Evolutionary conservation across 805 yeast species (phyloP), one percentile per base, ranked within the genome.

Genomic region (Wickerhamiella brachini): DNA sequence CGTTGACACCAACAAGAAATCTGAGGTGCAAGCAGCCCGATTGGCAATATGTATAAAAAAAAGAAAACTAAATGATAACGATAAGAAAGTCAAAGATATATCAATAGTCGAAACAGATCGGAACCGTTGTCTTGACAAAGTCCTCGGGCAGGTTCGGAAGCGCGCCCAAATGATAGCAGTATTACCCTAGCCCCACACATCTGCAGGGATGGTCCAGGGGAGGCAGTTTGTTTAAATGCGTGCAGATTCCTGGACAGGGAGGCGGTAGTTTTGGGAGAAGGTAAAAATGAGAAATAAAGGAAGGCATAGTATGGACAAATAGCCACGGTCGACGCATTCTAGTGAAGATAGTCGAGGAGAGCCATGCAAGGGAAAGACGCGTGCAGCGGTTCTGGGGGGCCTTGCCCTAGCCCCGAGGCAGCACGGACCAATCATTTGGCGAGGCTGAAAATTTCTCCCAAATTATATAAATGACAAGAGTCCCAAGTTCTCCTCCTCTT

Each of bases 381-480:
- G 34, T 29, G 34, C 34, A 29, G 34, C 34, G 15, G 34, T 7
- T 29, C 34, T 29, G 5, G 34, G 34, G 34, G 34, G 41, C 9
- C 20, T n/a, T 7, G 20, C 46, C 46, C 46, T 44, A 23, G 20
- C 46, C 46, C 31, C 20, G 4, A 15, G 10, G 17, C n/a, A 12
- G 22, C 10, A 20, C 45, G 21, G 49, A 46, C 57, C 57, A 54
- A 54, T 54, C 54, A 54, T 44, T 21, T 41, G 5, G 17, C 13
- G 21, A 13, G 24, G 21, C 49, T 20, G 42, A 48, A 53, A 54
- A 52, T 47, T 46, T 37, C 24, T 22, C 29, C 23, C 12, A 44
- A 50, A 51, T 51, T 54, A 52, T 54, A 54, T 53, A 53, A 48
- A 44, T 43, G 48, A 17, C 17, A 15, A 37, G 39, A n/a, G 17